phyloP scores from a whole-genome alignment of 106 monocot species.

The Triglochin maritima region DNA sequence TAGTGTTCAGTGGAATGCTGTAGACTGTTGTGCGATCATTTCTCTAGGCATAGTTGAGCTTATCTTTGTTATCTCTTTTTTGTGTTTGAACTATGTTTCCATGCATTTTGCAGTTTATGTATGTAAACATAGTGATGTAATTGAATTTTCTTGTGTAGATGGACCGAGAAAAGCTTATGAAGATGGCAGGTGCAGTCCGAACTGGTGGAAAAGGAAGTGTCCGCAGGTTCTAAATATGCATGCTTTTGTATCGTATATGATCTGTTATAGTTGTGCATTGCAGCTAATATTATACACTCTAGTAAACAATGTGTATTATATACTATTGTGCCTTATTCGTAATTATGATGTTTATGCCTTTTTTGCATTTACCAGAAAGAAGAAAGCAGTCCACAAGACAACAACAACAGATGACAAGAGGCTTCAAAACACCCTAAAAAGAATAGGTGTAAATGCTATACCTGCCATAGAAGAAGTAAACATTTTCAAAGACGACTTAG shows the following conservation, averaged over 20 bases:
- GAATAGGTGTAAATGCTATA: conserved; percentile 5
- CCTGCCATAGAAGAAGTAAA: conserved; percentile 11
- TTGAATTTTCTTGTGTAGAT: conserved; percentile 5
- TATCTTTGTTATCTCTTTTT: no score
- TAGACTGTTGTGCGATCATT: no score
- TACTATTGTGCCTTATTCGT: no score
- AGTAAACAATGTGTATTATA: not conserved
- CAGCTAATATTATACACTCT: no score
- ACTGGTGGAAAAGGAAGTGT: conserved; percentile 30
- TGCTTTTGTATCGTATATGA: not conserved
- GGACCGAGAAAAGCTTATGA: conserved; percentile 26
- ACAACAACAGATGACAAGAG: not conserved
- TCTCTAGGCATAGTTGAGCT: no score
- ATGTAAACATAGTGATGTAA: not conserved
- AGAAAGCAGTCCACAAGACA: conserved; percentile 24
- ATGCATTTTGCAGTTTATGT: no score
- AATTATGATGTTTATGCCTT: no score
- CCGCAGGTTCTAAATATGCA: conserved; percentile 1
- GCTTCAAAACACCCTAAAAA: conserved; percentile 20
- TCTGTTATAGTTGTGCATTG: not conserved
- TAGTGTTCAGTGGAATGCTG: no score
- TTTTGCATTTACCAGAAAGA: conserved; percentile 12
- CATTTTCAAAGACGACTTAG: conserved; percentile 20
- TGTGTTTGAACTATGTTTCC: no score
- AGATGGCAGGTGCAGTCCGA: conserved; percentile 27